These are phyloP conservation scores for Pythium sp. DNA, from an alignment of 352 stramenopile genomes.

Conservation along the genomic window DNA sequence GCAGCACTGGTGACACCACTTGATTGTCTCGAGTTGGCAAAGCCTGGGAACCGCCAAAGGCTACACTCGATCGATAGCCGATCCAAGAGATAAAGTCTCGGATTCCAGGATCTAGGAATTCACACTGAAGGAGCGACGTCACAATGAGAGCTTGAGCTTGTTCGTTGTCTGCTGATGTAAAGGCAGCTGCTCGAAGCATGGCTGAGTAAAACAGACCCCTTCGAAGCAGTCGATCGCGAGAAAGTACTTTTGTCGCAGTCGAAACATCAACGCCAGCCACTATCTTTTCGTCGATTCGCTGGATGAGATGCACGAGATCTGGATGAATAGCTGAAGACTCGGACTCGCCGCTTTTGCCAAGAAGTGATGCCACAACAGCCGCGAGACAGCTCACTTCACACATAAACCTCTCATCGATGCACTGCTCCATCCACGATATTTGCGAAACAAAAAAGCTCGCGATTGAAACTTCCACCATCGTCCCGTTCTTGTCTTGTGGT, in stretches of 20 bases:
- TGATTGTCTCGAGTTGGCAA: neutral
- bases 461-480: neutral
- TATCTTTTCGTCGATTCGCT: conserved; percentile 9
- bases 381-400: conserved; percentile 9
- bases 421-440: conserved; percentile 3
- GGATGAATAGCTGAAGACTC: neutral
- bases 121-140: neutral
- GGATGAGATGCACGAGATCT: conserved; percentile 3
- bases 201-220: conserved; percentile 12
- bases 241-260: neutral
- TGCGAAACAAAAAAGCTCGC: conserved; percentile 4
- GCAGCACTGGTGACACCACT: neutral
- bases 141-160: neutral
- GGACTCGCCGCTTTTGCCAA: neutral
- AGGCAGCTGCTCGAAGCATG: conserved; percentile 10
- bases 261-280: neutral
- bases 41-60: neutral
- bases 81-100: conserved; percentile 13
- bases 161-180: neutral
- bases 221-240: neutral
- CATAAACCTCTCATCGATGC: conserved; percentile 5
- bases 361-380: conserved; percentile 7
- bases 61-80: conserved; percentile 1
- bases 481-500: neutral
- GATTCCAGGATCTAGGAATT: conserved; percentile 1